Evolutionary conservation across 2,329 filamentous ascomycete species (phyloP).

Genomic region (Colletotrichum magnum): DNA sequence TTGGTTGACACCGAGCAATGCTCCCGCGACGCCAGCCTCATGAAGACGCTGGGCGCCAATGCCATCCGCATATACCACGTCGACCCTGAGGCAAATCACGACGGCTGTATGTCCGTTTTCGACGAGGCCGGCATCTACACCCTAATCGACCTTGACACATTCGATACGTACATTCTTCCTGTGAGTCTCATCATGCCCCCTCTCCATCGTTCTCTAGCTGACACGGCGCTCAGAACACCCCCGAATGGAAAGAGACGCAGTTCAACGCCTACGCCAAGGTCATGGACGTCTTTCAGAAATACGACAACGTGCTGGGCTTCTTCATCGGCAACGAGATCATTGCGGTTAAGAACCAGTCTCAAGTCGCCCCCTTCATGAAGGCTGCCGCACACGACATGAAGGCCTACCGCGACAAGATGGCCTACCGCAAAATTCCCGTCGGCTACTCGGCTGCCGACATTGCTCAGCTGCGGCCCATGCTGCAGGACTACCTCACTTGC

Average conservation of each 20-base stretch:
- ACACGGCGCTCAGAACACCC: slow-evolving; percentile 60
- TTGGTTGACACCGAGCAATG: slow-evolving; percentile 84
- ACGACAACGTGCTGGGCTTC: slow-evolving; percentile 85
- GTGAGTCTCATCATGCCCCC: slow-evolving; percentile 53
- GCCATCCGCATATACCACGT: slow-evolving; percentile 92
- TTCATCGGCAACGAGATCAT: slow-evolving; percentile 93
- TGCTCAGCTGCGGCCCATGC: slow-evolving; percentile 73
- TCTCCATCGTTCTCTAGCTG: neutral
- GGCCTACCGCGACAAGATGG: slow-evolving; percentile 80
- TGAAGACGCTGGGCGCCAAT: slow-evolving; percentile 86
- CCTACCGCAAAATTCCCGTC: slow-evolving; percentile 85
- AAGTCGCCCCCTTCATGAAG: slow-evolving; percentile 85
- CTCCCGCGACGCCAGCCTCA: slow-evolving; percentile 79
- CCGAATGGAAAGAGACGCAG: slow-evolving; percentile 82
- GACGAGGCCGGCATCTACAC: slow-evolving; percentile 86
- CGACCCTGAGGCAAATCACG: slow-evolving; percentile 78
- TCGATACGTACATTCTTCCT: slow-evolving; percentile 76
- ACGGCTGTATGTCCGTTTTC: slow-evolving; percentile 85
- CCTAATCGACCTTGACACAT: slow-evolving; percentile 86
- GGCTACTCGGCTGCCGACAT: slow-evolving; percentile 93
- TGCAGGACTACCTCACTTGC: slow-evolving; percentile 83
- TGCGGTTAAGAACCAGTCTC: slow-evolving; percentile 69
- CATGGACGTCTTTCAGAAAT: slow-evolving; percentile 83
- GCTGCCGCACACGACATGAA: slow-evolving; percentile 87
- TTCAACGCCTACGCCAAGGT: slow-evolving; percentile 77